Evolutionary conservation across 106 monocot genomes (phyloP).

Genomic region (Hemerocallis citrina): DNA sequence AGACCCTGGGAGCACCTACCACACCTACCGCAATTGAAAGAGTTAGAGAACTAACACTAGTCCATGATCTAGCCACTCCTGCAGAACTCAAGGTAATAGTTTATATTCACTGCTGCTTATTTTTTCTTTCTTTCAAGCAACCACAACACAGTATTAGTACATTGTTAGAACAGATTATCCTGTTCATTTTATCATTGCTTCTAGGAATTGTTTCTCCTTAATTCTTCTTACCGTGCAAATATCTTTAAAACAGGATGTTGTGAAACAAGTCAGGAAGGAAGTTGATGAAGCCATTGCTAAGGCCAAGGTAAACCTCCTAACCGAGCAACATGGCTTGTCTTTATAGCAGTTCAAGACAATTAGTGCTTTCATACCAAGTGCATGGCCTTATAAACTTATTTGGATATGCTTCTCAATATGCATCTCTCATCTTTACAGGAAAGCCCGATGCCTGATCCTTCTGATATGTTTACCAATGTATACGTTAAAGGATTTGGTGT

Average conservation of each 20-base stretch:
- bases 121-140: too few species aligned
- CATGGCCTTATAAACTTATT: too few species aligned
- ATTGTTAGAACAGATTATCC: neutral
- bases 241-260: slow-evolving; percentile 44
- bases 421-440: slow-evolving; percentile 33
- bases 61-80: slow-evolving; percentile 56
- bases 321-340: too few species aligned
- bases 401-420: too few species aligned
- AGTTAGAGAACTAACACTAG: slow-evolving; percentile 60
- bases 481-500: slow-evolving; percentile 52
- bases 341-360: too few species aligned
- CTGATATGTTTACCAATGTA: slow-evolving; percentile 54
- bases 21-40: slow-evolving; percentile 89
- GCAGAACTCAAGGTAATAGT: slow-evolving; percentile 80
- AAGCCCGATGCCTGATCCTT: slow-evolving; percentile 51
- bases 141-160: neutral
- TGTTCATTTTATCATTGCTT: neutral
- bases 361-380: too few species aligned
- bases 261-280: slow-evolving; percentile 59
- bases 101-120: too few species aligned
- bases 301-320: slow-evolving; percentile 46
- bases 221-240: neutral
- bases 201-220: neutral
- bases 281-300: slow-evolving; percentile 77
- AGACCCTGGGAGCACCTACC: slow-evolving; percentile 96